A percentile compares a stretch with the other conserved stretches of the same genome.
phyloP scores from a whole-genome alignment of 169 alveolate species.

The Babesia divergens region DNA sequence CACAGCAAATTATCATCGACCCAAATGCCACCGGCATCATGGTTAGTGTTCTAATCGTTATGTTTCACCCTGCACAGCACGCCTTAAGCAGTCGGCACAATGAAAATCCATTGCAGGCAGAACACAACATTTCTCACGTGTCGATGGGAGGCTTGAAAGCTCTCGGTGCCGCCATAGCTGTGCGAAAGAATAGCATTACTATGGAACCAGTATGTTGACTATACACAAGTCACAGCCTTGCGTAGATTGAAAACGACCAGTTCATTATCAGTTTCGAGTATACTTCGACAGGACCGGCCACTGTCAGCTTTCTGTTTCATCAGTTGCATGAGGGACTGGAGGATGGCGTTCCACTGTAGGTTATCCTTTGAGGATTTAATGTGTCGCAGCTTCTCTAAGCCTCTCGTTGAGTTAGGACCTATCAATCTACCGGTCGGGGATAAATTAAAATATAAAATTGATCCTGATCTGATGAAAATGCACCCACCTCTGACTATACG shows the following conservation, averaged over 20 bases:
- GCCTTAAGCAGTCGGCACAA: not conserved
- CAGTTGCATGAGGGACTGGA: slow-evolving; percentile 42
- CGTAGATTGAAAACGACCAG: not conserved
- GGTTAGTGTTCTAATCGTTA: not conserved
- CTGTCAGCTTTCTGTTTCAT: slow-evolving; percentile 28
- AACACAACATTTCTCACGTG: no score
- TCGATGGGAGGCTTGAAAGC: not conserved
- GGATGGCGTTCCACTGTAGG: slow-evolving; percentile 47
- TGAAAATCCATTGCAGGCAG: no score
- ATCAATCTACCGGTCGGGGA: slow-evolving; percentile 37
- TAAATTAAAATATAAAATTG: slow-evolving; percentile 1
- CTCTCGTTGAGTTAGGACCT: not conserved
- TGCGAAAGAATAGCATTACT: not conserved
- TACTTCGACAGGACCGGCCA: slow-evolving; percentile 10
- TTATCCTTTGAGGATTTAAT: not conserved
- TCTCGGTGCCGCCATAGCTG: slow-evolving; percentile 23
- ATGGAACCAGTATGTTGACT: slow-evolving; percentile 3
- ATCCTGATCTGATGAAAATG: not conserved
- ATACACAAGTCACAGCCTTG: not conserved
- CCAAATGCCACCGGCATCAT: not conserved
- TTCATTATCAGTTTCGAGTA: slow-evolving; percentile 28
- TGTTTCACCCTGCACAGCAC: not conserved
- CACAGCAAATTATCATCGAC: slow-evolving; percentile 14
- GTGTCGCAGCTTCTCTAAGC: slow-evolving; percentile 19
- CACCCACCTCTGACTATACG: not conserved